Percentiles rank a stretch among this genome's conserved stretches.
These are phyloP conservation scores for Gossypium raimondii DNA, from an alignment of 345 rosid genomes.

Conservation along the genomic window DNA sequence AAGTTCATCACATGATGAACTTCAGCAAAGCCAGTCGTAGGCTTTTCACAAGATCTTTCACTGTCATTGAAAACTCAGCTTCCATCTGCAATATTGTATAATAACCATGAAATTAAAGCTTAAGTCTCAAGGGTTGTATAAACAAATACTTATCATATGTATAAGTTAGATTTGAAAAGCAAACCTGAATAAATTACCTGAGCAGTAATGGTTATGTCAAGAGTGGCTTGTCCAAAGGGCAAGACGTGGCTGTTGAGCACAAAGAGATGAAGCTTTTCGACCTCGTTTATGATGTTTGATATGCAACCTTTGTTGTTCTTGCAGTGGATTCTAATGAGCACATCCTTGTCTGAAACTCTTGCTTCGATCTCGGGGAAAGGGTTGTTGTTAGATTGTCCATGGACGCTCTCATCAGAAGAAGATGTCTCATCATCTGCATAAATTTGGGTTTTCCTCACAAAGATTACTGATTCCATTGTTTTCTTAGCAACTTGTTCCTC, in stretches of 20 bases:
- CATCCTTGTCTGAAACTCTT: slow-evolving; percentile 48
- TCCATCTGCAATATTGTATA: slow-evolving; percentile 51
- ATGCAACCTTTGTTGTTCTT: slow-evolving; percentile 44
- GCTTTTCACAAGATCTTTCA: slow-evolving; percentile 50
- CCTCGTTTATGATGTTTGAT: slow-evolving; percentile 35
- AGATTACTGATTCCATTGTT: slow-evolving; percentile 42
- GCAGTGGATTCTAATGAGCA: slow-evolving; percentile 61
- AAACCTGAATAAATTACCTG: slow-evolving; percentile 36
- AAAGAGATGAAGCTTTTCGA: slow-evolving; percentile 47
- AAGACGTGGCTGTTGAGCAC: slow-evolving; percentile 40
- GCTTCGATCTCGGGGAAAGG: slow-evolving; percentile 64
- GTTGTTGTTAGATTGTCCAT: slow-evolving; percentile 13
- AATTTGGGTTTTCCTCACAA: slow-evolving; percentile 50
- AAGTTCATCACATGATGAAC: slow-evolving; percentile 23
- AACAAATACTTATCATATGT: no score
- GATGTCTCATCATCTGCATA: slow-evolving; percentile 35
- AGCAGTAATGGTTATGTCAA: slow-evolving; percentile 61
- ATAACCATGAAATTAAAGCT: neutral
- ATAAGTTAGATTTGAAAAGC: no score
- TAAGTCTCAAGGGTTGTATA: neutral
- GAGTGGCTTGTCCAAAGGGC: slow-evolving; percentile 57
- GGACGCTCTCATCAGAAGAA: slow-evolving; percentile 28
- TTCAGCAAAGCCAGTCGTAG: slow-evolving; percentile 41
- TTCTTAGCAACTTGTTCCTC: slow-evolving; percentile 34
- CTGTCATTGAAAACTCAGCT: slow-evolving; percentile 31